Conservation (phyloP, 2,329 filamentous ascomycete species). For the Sclerotinia minor region DNA sequence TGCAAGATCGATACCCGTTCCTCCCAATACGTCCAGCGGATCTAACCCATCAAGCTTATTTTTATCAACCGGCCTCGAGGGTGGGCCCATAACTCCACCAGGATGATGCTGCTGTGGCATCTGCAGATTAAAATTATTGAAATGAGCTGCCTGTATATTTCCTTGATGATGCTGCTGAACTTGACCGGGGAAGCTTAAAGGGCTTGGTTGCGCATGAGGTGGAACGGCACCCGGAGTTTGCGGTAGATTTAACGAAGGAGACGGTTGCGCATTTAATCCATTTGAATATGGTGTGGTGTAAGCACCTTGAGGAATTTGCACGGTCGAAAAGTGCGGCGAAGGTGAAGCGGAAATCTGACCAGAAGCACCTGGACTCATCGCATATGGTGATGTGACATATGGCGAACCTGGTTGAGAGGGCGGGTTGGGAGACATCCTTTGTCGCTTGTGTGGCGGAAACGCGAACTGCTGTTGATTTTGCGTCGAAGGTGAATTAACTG, state of each 20-base stretch:
- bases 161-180: slow-evolving; percentile 26
- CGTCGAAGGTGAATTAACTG: slow-evolving; percentile 56
- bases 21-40: slow-evolving; percentile 78
- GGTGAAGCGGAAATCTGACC: slow-evolving; percentile 32
- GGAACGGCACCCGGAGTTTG: slow-evolving; percentile 39
- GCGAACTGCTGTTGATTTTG: slow-evolving; percentile 56
- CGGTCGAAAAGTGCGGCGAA: slow-evolving; percentile 40
- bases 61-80: slow-evolving; percentile 59
- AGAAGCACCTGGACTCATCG: slow-evolving; percentile 48
- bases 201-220: slow-evolving; percentile 34
- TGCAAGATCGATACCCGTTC: slow-evolving; percentile 81
- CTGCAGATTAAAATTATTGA: slow-evolving; percentile 36
- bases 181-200: slow-evolving; percentile 33
- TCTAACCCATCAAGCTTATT: slow-evolving; percentile 65
- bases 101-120: slow-evolving; percentile 44
- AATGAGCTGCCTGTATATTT: slow-evolving; percentile 16
- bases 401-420: slow-evolving; percentile 67
- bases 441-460: slow-evolving; percentile 72
- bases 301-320: slow-evolving; percentile 37
- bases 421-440: slow-evolving; percentile 67
- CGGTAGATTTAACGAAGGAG: slow-evolving; percentile 33
- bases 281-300: slow-evolving; percentile 43
- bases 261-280: slow-evolving; percentile 34
- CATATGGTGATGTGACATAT: slow-evolving; percentile 55
- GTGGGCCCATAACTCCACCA: slow-evolving; percentile 55